Evolutionary conservation across 805 yeast genomes (phyloP).

Genomic region (Cyberlindnera japonica): DNA sequence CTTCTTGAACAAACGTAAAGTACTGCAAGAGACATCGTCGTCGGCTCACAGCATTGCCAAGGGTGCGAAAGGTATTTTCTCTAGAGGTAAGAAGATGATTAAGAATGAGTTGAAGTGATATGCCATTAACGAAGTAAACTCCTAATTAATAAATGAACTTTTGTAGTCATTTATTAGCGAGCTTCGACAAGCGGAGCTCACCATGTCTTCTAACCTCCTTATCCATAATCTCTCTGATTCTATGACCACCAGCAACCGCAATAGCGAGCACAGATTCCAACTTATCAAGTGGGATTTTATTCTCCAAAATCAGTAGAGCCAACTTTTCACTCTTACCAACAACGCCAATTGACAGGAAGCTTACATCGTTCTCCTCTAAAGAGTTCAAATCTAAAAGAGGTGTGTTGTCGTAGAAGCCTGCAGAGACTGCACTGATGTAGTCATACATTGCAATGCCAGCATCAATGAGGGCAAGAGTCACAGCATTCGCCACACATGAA

Average conservation of each 20-base stretch:
- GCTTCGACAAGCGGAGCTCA: conserved; percentile 47
- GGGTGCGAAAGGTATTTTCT: conserved; percentile 53
- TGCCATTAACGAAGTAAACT: not conserved
- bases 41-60: conserved; percentile 48
- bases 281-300: conserved; percentile 77
- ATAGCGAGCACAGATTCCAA: conserved; percentile 72
- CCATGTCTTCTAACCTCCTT: conserved; percentile 77
- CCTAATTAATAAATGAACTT: too few relatives aligned
- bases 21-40: conserved; percentile 48
- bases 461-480: conserved; percentile 85
- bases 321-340: conserved; percentile 80
- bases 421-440: conserved; percentile 74
- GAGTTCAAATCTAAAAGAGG: conserved; percentile 81
- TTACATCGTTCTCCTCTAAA: conserved; percentile 79
- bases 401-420: conserved; percentile 73
- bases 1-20: conserved; percentile 47
- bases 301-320: conserved; percentile 74
- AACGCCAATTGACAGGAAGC: conserved; percentile 76
- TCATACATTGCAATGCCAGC: conserved; percentile 96
- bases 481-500: conserved; percentile 76
- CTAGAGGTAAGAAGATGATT: conserved; percentile 51
- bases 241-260: conserved; percentile 84
- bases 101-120: conserved; percentile 22
- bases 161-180: conserved; percentile 12
- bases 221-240: conserved; percentile 83